Evolutionary conservation across 768 basidiomycete genomes (phyloP), one percentile per base, ranked within the genome.

Genomic region (Mycena alexandri): DNA sequence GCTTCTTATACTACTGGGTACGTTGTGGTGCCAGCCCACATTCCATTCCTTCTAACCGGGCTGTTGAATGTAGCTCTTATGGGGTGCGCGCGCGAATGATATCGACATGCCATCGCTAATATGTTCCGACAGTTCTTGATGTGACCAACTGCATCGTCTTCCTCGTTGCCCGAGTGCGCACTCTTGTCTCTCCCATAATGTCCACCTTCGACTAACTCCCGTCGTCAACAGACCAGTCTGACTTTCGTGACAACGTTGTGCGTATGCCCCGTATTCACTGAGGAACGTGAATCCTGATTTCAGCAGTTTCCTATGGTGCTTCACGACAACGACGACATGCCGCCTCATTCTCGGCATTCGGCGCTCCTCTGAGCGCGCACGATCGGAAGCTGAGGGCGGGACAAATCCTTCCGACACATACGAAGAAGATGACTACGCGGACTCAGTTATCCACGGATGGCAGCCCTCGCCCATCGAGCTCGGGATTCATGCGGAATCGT

Each of bases 311-410:
- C 55, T 50, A 34, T 63, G 61, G 67, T 68, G 55, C 12, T 58
- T 63, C 21, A 57, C 67, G 8, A 68, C 67, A 22, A 68, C 67
- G 1, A 19, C 61, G 14, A 68, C 67, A 16, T 68, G 55, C 50
- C 55, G 67, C 43, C 63, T 68, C 55, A 68, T 68, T n/a, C 55
- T 68, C 36, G 54, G 44, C 5, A 34, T 63, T 8, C 41, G 67
- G 11, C 51, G 51, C 14, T 68, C 66, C 2, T 29, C 63, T 2
- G 47, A 48, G 13, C 14, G 17, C 25, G 29, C 47, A 3, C 25
- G 41, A 29, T 10, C 33, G 53, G 12, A 14, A 5, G 10, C 9
- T n/a, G 53, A 41, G 5, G 53, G 16, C 21, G 19, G 12, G 14
- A 1, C n/a, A 11, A 7, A 42, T 1, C 24, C 24, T n/a, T 47